Evolutionary conservation across 768 basidiomycete genomes (phyloP), one percentile per base, ranked within the genome.

Genomic region (Tremella yokohamensis): DNA sequence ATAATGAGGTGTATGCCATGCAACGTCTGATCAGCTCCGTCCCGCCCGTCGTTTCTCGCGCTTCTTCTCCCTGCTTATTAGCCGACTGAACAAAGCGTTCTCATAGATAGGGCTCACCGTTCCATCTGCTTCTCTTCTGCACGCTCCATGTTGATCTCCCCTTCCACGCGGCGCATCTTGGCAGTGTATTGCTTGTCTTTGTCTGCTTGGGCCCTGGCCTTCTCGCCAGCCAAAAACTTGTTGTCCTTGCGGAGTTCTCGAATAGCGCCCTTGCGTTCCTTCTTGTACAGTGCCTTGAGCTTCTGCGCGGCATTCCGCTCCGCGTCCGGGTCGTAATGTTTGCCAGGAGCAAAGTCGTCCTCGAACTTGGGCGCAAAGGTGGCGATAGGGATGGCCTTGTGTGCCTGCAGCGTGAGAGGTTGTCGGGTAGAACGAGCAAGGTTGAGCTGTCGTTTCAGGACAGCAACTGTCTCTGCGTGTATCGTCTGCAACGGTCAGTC

Each of bases 211-310:
- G 86, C 84, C 78, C 86, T 84, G 70, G 89, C 86, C 68, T 90
- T 85, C 72, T 93, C 91, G 25, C 81, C 81, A 9, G 94, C 90
- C 78, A 99, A 80, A 84, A 97, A 99, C 64, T 84, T 82, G 61
- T 90, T 86, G 73, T 99, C 96, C 80, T 97, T 97, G 60, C 96
- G 84, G 53, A 99, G 80, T 74, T 99, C 96, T 47, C 94, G 82
- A 61, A 99, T 91, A 3, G 96, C 96, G 44, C 96, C 93, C 81
- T 97, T 98, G 72, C 84, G 81, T 80, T 98, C 96, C 79, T 98
- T 87, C 79, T 93, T 93, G 80, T 91, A 87, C 73, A 92, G 84
- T 40, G 84, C 83, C 55, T 88, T 86, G 69, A 99, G 78, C 76
- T 97, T 98, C 57, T 86, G 78, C 0, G 85, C 84, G 64, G 88